A percentile compares a stretch with the other conserved stretches of the same genome.
Evolutionary conservation across 2,329 filamentous ascomycete genomes (phyloP).

Genomic region (Pseudocercospora eumusae): DNA sequence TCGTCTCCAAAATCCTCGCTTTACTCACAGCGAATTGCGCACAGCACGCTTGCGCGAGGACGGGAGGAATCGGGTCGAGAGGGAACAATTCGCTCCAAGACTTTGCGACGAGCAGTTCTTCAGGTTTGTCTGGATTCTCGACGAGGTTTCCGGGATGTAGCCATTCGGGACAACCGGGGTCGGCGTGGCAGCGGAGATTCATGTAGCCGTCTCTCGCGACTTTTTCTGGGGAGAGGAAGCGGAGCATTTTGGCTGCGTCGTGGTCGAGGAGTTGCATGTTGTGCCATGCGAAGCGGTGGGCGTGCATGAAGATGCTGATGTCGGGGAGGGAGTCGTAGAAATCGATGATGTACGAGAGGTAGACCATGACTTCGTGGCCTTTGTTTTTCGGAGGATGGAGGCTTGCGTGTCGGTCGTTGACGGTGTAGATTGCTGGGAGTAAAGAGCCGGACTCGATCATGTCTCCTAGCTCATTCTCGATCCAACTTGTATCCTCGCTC

Average conservation of each 20-base stretch:
- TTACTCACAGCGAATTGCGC: conserved; percentile 64
- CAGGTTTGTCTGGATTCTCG: conserved; percentile 43
- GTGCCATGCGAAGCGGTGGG: conserved; percentile 61
- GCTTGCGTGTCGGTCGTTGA: conserved; percentile 49
- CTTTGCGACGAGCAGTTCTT: conserved; percentile 49
- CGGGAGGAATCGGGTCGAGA: conserved; percentile 48
- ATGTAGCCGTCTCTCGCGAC: conserved; percentile 56
- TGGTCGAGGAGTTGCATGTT: conserved; percentile 55
- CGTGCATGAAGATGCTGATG: conserved; percentile 63
- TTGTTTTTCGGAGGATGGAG: conserved; percentile 58
- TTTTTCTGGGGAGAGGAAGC: conserved; percentile 47
- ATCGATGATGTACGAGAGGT: conserved; percentile 63
- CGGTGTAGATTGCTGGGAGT: conserved; percentile 53
- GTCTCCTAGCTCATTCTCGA: conserved; percentile 54
- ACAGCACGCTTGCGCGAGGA: conserved; percentile 64
- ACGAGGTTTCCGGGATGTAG: conserved; percentile 46
- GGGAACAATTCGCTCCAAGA: conserved; percentile 54
- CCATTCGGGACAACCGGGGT: conserved; percentile 58
- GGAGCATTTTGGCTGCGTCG: conserved; percentile 50
- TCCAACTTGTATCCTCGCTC: conserved; percentile 57
- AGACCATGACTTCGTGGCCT: conserved; percentile 64
- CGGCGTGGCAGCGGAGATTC: conserved; percentile 59
- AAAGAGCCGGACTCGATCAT: conserved; percentile 41
- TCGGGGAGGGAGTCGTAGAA: conserved; percentile 62
- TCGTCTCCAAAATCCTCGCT: conserved; percentile 58